These are phyloP conservation scores for Nannizzia gypsea DNA, from an alignment of 2,329 filamentous ascomycete species.

Conservation along the genomic window DNA sequence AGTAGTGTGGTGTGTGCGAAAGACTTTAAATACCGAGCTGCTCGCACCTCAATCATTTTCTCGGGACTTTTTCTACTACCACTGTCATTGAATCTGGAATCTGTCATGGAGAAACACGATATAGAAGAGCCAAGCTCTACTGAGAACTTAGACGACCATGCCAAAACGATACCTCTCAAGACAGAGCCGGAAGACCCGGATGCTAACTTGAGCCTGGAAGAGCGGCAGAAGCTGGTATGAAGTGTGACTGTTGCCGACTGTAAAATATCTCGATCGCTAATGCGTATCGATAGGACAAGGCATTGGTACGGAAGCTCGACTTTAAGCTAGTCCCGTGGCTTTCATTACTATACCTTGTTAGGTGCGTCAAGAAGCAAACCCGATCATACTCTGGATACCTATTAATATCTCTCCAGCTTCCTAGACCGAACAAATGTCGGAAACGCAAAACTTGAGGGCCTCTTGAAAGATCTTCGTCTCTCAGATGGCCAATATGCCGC, in stretches of 20 bases:
- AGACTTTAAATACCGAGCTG: background rate
- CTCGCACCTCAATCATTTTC: background rate
- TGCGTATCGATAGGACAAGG: slow-evolving; percentile 27
- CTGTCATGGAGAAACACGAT: background rate
- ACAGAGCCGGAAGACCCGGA: background rate
- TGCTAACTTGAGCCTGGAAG: slow-evolving; percentile 35
- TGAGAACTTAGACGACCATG: background rate
- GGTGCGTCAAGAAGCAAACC: slow-evolving; percentile 2
- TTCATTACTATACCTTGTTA: slow-evolving; percentile 34
- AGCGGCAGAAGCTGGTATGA: slow-evolving; percentile 48
- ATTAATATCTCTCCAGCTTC: background rate
- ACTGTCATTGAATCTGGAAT: background rate
- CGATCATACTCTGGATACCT: background rate
- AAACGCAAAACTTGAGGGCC: slow-evolving; percentile 26
- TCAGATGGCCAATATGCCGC: slow-evolving; percentile 26
- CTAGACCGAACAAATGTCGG: slow-evolving; percentile 27
- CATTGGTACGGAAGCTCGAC: slow-evolving; percentile 36
- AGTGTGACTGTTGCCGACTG: background rate
- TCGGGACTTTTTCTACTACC: background rate
- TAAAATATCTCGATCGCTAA: background rate
- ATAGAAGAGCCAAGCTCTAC: background rate
- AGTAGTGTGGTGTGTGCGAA: background rate
- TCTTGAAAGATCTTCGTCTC: slow-evolving; percentile 20
- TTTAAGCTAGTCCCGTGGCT: slow-evolving; percentile 37
- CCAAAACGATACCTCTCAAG: background rate